A percentile compares a stretch with the other conserved stretches of the same genome.
Evolutionary conservation across 768 basidiomycete genomes (phyloP).

Genomic region (Hysterangium stoloniferum): DNA sequence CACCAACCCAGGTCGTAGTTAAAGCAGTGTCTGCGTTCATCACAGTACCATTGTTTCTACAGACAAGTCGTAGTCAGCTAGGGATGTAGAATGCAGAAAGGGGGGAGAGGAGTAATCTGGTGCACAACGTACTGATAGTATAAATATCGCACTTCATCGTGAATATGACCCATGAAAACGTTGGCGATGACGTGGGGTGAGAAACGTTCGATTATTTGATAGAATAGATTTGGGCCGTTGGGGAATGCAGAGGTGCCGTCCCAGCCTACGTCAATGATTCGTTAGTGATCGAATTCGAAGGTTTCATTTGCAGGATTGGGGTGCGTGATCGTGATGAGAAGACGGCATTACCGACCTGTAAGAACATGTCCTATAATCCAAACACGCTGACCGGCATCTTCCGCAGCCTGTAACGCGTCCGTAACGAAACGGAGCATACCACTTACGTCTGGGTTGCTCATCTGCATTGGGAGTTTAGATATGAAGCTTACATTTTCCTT

Average conservation of each 20-base stretch:
- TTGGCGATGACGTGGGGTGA: conserved; percentile 19
- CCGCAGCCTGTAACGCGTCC: conserved; percentile 70
- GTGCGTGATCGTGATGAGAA: neutral
- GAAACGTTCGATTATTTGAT: conserved; percentile 25
- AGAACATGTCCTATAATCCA: conserved; percentile 52
- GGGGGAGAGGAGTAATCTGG: conserved; percentile 10
- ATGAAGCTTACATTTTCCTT: neutral
- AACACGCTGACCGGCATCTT: conserved; percentile 64
- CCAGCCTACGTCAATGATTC: conserved; percentile 12
- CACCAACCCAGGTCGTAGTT: conserved; percentile 19
- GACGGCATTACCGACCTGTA: conserved; percentile 13
- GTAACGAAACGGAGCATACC: conserved; percentile 76
- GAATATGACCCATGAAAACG: conserved; percentile 22
- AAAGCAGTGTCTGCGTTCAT: conserved; percentile 7
- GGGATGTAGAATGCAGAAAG: neutral
- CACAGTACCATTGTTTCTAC: conserved; percentile 6
- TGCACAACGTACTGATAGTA: conserved; percentile 17
- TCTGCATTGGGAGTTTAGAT: conserved; percentile 11
- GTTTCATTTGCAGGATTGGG: neutral
- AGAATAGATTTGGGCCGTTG: conserved; percentile 65
- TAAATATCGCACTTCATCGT: conserved; percentile 19
- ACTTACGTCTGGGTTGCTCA: conserved; percentile 58
- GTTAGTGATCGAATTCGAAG: neutral
- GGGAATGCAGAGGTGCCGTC: conserved; percentile 58
- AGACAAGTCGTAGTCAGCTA: neutral